Conservation (phyloP, 768 basidiomycete species). For the Trametes elegans region DNA sequence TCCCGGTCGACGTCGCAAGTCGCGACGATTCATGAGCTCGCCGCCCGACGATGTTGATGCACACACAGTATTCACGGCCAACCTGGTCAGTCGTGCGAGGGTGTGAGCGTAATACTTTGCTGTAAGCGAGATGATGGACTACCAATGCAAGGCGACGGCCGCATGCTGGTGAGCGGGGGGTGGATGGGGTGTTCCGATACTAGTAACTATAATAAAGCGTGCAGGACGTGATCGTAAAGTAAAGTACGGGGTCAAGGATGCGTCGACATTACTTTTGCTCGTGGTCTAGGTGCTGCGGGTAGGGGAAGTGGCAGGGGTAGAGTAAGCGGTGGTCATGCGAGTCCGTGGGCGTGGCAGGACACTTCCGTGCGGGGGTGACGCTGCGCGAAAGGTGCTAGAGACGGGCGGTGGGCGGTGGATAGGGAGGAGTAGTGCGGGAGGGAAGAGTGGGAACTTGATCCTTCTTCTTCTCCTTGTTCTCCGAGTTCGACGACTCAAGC, state of each 20-base stretch:
- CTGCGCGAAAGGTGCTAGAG: neutral
- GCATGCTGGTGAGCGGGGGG: constrained; percentile 17
- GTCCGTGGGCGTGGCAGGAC: neutral
- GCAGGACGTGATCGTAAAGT: constrained; percentile 15
- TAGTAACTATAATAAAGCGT: constrained; percentile 14
- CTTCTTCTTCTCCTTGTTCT: constrained; percentile 72
- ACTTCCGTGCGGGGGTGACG: neutral
- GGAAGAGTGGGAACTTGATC: constrained; percentile 48
- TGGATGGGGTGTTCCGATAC: constrained; percentile 5
- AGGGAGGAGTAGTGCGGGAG: neutral
- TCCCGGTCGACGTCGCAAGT: too few species aligned
- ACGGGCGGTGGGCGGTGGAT: neutral
- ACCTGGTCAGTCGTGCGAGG: too few species aligned
- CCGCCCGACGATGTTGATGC: too few species aligned
- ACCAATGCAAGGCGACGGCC: constrained; percentile 6
- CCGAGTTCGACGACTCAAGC: constrained; percentile 40
- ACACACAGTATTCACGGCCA: too few species aligned
- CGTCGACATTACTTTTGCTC: constrained; percentile 20
- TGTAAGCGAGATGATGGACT: constrained; percentile 18
- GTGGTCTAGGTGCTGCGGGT: constrained; percentile 17
- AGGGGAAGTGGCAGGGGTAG: neutral
- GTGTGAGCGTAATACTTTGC: constrained; percentile 18
- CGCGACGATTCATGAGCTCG: too few species aligned
- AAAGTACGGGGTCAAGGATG: constrained; percentile 19
- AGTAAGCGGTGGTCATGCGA: neutral